Evolutionary conservation across 208 protist genomes (phyloP), one percentile per base, ranked within the genome.

Genomic region (Trypanosoma boissoni): DNA sequence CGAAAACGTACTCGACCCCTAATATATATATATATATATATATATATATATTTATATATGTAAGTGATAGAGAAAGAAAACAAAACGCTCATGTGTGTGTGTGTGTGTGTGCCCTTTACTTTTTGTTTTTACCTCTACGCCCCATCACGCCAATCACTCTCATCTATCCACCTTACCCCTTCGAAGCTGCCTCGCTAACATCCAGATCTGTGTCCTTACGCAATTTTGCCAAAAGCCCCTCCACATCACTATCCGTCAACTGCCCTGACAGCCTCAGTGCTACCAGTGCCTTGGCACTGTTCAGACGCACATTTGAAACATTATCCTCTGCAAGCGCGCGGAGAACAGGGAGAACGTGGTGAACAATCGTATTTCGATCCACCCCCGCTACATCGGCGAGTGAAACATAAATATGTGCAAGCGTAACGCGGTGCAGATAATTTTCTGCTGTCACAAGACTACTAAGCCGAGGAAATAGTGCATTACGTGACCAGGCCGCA

Each of bases 231-330:
- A 95, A 45, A 29, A 91, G 58, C 21, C 76, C 42, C 37, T 92
- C 76, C 7, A 72, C 66, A 12, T 87, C 67, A 24, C 61, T 61
- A 6, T 67, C 62, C 8, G 79, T 41, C 32, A 88, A 50, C 63
- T 89, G 85, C 18, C 76, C 72, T 2, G 58, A 59, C 12, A 32
- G 39, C 29, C 68, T 75, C 20, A 91, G 74, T 27, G 80, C 76
- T 16, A 78, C 43, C 18, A 88, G 64, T 5, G 81, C 84, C 58
- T 78, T 74, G 41, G 83, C 85, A 7, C 85, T 82, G 59, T 86
- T 87, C 39, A 92, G 49, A 0, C 88, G 88, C 53, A 95, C 88
- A 58, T 95, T 95, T 3, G 81, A 67, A n/a, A 95, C 80, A 0
- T 59, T 48, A 48, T 95, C 88, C 26, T 71, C 63, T 48, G 68